Conservation (phyloP, 441 rosid genomes). For the Iberis amara region DNA sequence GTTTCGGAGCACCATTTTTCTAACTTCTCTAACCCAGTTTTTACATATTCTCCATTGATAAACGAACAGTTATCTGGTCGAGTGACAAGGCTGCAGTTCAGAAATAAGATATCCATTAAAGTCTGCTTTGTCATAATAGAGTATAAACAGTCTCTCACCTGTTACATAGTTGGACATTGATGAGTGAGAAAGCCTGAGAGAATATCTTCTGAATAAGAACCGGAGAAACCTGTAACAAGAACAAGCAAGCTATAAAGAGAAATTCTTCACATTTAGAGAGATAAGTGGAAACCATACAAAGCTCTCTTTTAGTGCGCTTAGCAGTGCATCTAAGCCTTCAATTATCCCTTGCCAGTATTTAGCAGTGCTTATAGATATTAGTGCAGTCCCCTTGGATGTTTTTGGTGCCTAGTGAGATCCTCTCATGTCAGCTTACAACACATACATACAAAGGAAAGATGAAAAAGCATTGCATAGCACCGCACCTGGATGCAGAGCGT, state of each 20-base stretch:
- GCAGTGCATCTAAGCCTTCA: constrained; percentile 63
- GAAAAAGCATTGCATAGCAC: constrained; percentile 12
- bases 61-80: constrained; percentile 97
- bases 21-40: constrained; percentile 88
- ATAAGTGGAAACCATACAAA: constrained; percentile 53
- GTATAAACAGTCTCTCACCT: constrained; percentile 39
- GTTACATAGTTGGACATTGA: constrained; percentile 74
- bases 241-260: constrained; percentile 13
- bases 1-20: constrained; percentile 90
- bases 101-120: constrained; percentile 15
- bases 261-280: constrained; percentile 11
- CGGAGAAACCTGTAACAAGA: constrained; percentile 59
- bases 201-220: constrained; percentile 76
- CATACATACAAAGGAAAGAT: constrained; percentile 7
- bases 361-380: constrained; percentile 26
- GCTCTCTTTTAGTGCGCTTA: constrained; percentile 62
- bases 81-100: constrained; percentile 64
- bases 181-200: constrained; percentile 75
- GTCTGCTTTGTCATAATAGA: constrained; percentile 20
- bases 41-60: constrained; percentile 95
- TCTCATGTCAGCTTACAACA: constrained; percentile 17
- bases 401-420: constrained; percentile 64
- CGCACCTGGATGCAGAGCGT: constrained; percentile 76
- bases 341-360: constrained; percentile 68
- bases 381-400: constrained; percentile 39